Evolutionary conservation across 305 asterid species (phyloP), one percentile per base, ranked within the genome.

Genomic region (Petunia hybrid): DNA sequence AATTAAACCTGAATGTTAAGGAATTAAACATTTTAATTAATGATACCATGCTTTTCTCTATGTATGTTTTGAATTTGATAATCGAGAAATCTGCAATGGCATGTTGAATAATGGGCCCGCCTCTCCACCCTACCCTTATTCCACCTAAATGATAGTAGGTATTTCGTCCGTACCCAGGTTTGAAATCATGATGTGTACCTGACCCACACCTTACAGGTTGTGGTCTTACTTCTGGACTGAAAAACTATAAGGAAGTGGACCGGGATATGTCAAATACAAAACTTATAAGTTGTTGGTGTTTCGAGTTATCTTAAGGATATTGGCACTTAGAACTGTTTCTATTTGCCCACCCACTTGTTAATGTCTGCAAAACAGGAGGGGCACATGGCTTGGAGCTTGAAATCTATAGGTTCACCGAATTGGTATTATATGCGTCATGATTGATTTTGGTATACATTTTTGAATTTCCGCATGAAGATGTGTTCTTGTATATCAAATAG

Each of bases 361-460:
- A 31, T 35, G 60, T 46, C 13, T 46, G 60, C 31, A 10, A 70
- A 70, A 70, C 31, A 31, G 31, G 12, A 46, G 43, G 42, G 61
- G 10, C 1, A 46, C 60, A 31, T 46, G 53, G 74, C 36, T 1
- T 71, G 77, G 59, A 31, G 77, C 48, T 46, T 31, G 77, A 46
- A 31, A 31, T 46, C 48, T 71, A 5, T 46, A 71, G 77, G 16
- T 31, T 71, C 38, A 57, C 77, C 22, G 35, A 48, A 10, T 48
- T 71, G 77, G 77, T 48, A 31, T 70, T 71, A 31, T 48, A 5
- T 48, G 48, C 14, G 77, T 71, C 62, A 46, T 48, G 76, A 70
- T 48, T 70, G 60, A 46, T 70, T 70, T 45, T 45, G 60, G 77
- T 46, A 10, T 70, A 6, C 61, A 31, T 71, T 22, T 71, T 71